Evolutionary conservation across 192 early-diverging fungal genomes (phyloP), one percentile per base, ranked within the genome.

Genomic region (Allomyces javanicus): DNA sequence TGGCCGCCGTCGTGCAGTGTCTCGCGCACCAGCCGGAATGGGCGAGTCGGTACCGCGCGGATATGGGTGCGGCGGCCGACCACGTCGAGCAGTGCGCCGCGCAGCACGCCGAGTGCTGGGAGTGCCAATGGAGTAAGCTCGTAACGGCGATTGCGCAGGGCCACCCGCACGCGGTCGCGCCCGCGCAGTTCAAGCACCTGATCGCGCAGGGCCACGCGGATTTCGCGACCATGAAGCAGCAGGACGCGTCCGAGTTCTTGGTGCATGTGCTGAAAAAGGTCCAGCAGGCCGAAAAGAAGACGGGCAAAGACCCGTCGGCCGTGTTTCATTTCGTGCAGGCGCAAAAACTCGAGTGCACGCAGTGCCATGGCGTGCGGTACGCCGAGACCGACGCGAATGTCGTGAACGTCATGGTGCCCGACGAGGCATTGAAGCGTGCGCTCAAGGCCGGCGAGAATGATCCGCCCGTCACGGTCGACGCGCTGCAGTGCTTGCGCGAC

Each of bases 161-260:
- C 50, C 17, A 58, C 2, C 91, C 97, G 70, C 76, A 85, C 26
- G 94, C 93, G 25, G 87, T 99, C 63, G 70, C 86, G 17, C 94
- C 96, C 4, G 75, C 78, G 14, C 94, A 93, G 89, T 93, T 96
- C 76, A 99, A 99, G 71, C 70, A 76, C 1, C 72, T 96, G 11
- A 79, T 96, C 43, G 93, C 92, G 14, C 83, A 84, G 64, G 91
- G 86, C 25, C 93, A 97, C 67, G 70, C 84, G n/a, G 96, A 99
- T 71, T 99, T 99, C 65, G 85, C 87, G 23, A 89, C 92, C 1
- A 99, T 99, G 96, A 80, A 91, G 40, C 96, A 99, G 74, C 96
- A 97, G 82, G 96, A 99, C 71, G 91, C 94, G 0, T 90, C 86
- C 68, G 96, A 99, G 74, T 99, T 95, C 70, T 81, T 92, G 66